phyloP scores from a whole-genome alignment of 305 asterid genomes.

The Rubia occidens region DNA sequence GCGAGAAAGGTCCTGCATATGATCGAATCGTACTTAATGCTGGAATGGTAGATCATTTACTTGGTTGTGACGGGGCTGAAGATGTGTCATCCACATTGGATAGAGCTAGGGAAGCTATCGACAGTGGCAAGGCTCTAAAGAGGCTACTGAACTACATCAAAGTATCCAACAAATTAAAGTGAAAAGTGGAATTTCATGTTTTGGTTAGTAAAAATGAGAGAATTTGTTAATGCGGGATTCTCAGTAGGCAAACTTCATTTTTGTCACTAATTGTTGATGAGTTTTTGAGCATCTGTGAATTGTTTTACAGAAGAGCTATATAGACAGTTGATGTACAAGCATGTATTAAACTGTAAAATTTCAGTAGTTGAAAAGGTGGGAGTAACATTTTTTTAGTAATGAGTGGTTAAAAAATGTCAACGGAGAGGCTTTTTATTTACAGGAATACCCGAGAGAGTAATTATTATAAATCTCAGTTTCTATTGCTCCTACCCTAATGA shows the following conservation, averaged over 20 bases:
- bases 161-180: constrained; percentile 43
- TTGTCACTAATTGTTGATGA: not conserved
- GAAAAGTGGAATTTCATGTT: not conserved
- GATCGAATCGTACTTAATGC: constrained; percentile 83
- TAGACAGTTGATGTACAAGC: not conserved
- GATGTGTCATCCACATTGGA: constrained; percentile 57
- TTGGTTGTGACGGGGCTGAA: constrained; percentile 83
- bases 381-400: no score
- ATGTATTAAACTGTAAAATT: not conserved
- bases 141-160: constrained; percentile 64
- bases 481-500: no score
- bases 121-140: constrained; percentile 70
- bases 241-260: not conserved
- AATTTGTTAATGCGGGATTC: not conserved
- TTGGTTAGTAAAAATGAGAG: not conserved
- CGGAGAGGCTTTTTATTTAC: no score
- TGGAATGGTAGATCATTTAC: constrained; percentile 89
- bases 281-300: constrained; percentile 1
- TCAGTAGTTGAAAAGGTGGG: not conserved
- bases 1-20: constrained; percentile 86
- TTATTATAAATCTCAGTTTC: no score
- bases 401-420: no score
- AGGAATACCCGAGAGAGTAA: no score
- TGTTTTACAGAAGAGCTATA: not conserved
- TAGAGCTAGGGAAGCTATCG: constrained; percentile 87